Conservation (phyloP, 228 moss, liverwort and hornwort genomes). For the Sphagnum magellanicum region DNA sequence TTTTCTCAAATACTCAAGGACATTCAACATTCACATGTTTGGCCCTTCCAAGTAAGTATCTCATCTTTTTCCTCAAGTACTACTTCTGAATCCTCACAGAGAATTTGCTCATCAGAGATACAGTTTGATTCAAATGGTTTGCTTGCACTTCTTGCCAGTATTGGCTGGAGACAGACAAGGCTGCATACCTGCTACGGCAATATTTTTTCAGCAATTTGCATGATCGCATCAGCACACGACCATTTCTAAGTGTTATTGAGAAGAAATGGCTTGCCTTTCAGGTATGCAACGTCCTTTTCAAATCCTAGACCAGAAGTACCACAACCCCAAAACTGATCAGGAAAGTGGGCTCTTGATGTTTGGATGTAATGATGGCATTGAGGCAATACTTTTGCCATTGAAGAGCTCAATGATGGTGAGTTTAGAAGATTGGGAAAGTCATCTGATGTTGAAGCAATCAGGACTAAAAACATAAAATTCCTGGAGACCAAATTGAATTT, state of each 20-base stretch:
- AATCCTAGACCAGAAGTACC: no score
- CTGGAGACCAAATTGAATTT: no score
- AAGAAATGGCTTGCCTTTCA: slow-evolving; percentile 54
- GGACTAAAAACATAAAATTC: no score
- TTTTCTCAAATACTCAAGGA: slow-evolving; percentile 12
- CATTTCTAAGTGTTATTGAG: slow-evolving; percentile 42
- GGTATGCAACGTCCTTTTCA: slow-evolving; percentile 6
- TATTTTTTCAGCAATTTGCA: slow-evolving; percentile 49
- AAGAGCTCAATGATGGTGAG: no score
- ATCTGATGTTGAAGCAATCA: no score
- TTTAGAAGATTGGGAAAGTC: no score
- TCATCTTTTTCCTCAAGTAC: not conserved
- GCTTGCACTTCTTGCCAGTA: slow-evolving; percentile 13
- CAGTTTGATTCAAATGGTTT: not conserved
- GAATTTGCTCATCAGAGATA: not conserved
- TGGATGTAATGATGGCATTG: not conserved
- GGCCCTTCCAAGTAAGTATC: slow-evolving; percentile 47
- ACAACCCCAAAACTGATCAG: not conserved
- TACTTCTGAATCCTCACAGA: not conserved
- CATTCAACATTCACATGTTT: slow-evolving; percentile 45
- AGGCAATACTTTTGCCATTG: no score
- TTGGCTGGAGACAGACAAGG: slow-evolving; percentile 53
- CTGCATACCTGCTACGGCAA: slow-evolving; percentile 47
- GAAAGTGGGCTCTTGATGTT: not conserved
- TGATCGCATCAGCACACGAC: slow-evolving; percentile 50